Evolutionary conservation across 2,329 filamentous ascomycete genomes (phyloP).

Genomic region (Diaporthe eres): DNA sequence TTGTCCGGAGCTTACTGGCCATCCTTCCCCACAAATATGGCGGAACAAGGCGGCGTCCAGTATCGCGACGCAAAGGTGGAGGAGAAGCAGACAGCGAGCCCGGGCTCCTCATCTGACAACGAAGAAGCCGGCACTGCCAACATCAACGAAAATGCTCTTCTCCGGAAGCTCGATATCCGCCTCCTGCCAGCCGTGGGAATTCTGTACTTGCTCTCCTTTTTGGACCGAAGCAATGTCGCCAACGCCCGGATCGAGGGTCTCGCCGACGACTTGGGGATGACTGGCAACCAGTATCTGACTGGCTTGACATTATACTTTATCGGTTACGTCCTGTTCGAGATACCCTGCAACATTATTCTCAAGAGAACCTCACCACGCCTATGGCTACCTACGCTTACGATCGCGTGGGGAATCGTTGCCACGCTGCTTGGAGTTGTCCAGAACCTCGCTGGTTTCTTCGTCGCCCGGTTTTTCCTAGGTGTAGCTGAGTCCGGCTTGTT

Average conservation of each 20-base stretch:
- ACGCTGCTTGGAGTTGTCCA: constrained; percentile 66
- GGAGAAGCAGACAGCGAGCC: constrained; percentile 18
- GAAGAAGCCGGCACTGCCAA: constrained; percentile 30
- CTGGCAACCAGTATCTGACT: constrained; percentile 74
- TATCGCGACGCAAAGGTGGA: constrained; percentile 32
- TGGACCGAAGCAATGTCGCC: constrained; percentile 72
- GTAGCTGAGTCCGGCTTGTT: constrained; percentile 68
- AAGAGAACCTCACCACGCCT: constrained; percentile 71
- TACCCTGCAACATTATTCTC: constrained; percentile 74
- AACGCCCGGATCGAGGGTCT: constrained; percentile 72
- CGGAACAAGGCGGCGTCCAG: constrained; percentile 16
- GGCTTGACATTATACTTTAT: constrained; percentile 77
- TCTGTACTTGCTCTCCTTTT: constrained; percentile 69
- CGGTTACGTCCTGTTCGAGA: constrained; percentile 71
- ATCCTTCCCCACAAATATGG: constrained; percentile 5
- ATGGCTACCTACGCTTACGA: constrained; percentile 71
- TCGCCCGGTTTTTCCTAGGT: constrained; percentile 68
- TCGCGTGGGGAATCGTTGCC: constrained; percentile 68
- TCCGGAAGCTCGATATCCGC: constrained; percentile 69
- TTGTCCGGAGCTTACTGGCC: too few species aligned
- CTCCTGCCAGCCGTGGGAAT: constrained; percentile 68
- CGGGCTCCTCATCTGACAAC: constrained; percentile 25
- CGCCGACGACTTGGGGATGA: constrained; percentile 65
- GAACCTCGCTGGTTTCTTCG: constrained; percentile 65
- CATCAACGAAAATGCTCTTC: constrained; percentile 69